A percentile compares a stretch with the other conserved stretches of the same genome.
phyloP scores from a whole-genome alignment of 163 green algal species.

The Coccomyxa subellipsoidea region DNA sequence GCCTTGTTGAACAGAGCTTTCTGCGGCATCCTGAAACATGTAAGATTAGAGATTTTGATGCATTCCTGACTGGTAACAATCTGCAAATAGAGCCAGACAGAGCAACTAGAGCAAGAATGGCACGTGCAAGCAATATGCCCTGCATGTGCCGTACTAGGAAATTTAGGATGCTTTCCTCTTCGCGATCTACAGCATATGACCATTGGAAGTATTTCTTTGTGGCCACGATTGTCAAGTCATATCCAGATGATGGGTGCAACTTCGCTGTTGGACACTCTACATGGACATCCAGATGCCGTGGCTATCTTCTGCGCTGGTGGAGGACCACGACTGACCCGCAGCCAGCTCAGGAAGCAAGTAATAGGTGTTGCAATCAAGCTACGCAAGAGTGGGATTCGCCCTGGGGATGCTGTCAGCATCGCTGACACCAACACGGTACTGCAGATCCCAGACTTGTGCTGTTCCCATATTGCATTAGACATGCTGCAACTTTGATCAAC shows the following conservation, averaged over 20 bases:
- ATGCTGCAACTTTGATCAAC: no score
- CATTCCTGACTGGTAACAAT: background rate
- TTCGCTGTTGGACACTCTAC: constrained; percentile 17
- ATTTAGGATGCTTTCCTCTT: background rate
- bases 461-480: no score
- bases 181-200: background rate
- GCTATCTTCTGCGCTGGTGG: constrained; percentile 18
- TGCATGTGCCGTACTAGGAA: background rate
- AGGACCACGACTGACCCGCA: constrained; percentile 8
- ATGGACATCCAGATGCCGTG: background rate
- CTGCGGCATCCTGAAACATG: background rate
- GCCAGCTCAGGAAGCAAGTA: constrained; percentile 24
- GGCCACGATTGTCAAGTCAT: background rate
- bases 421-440: constrained; percentile 64
- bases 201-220: background rate
- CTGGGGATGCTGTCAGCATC: constrained; percentile 60
- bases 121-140: background rate
- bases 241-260: background rate
- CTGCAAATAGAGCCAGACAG: background rate
- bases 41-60: background rate
- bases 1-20: constrained; percentile 2
- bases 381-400: constrained; percentile 44
- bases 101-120: background rate
- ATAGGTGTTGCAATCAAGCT: constrained; percentile 37
- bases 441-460: background rate